Base-by-base conservation (phyloP, 768 basidiomycete genomes). In the Trichaptum fuscoviolaceum region DNA sequence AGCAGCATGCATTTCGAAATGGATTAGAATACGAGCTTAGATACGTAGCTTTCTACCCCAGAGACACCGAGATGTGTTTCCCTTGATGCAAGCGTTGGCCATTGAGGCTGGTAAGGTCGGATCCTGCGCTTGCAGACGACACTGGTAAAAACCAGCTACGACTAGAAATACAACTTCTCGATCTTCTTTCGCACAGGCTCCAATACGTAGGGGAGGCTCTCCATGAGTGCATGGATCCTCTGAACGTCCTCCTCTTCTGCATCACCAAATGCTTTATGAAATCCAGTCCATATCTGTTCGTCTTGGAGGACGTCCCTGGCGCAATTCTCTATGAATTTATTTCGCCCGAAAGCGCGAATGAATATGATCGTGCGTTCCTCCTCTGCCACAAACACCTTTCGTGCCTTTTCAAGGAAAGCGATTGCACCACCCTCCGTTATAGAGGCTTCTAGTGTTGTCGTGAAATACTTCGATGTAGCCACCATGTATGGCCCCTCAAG, bases 161-260 rank as follows among this genome's bases (percentile, higher is more conserved):
- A n/a, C n/a, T n/a, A n/a, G n/a, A n/a, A n/a, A n/a, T n/a, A n/a
- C n/a, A n/a, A n/a, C n/a, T n/a, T n/a, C n/a, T 96, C 96, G 73
- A 98, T 99, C 73, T 87, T 90, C 82, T 91, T 92, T 71, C 94
- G 86, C 64, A 98, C 78, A 0, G 95, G 95, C 71, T 96, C 93
- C 66, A 98, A 80, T 6, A 96, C 96, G 70, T 93, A 89, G 20
- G 88, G 86, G 68, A 98, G 95, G 35, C 96, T 90, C 15, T 91
- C 89, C 26, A 99, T 82, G 23, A 98, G 81, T 8, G 89, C 83
- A 78, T 97, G 98, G 93, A 98, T 96, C 58, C 96, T 85, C 71
- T 93, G 93, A 58, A 99, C 82, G 73, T 99, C 96, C 76, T 95
- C 92, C 66, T 95, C 91, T 76, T 95, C 93, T 77, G 97, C 96